Conservation (phyloP, 129 eudicot species). For the Escallonia rubra region DNA sequence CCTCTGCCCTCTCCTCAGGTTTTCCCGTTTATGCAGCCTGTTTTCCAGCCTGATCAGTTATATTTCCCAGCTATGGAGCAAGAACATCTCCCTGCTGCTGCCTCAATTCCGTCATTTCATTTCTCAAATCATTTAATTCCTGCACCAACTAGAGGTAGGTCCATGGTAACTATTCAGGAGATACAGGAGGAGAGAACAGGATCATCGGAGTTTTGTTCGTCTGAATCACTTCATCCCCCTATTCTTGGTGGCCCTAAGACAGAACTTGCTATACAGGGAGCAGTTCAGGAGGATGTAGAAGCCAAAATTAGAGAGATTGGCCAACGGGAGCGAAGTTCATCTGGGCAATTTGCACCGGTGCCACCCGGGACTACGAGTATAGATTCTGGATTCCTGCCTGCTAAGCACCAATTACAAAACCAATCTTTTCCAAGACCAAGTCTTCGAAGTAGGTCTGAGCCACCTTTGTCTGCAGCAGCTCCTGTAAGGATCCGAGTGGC, state of each 20-base stretch:
- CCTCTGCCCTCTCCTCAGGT: constrained; percentile 9
- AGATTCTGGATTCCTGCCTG: no score
- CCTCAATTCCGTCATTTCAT: constrained; percentile 7
- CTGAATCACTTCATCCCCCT: background rate
- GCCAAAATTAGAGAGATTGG: background rate
- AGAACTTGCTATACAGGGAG: background rate
- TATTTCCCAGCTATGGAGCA: constrained; percentile 13
- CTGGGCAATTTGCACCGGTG: background rate
- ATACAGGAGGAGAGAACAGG: constrained; percentile 16
- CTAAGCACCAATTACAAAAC: no score
- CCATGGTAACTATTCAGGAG: constrained; percentile 27
- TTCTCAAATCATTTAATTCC: background rate
- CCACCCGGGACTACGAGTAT: background rate
- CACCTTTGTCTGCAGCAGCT: constrained; percentile 8
- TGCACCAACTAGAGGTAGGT: constrained; percentile 1
- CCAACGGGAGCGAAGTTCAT: background rate
- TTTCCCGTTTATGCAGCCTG: constrained; percentile 16
- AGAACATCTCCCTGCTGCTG: background rate
- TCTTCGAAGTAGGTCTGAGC: background rate
- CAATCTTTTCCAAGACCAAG: background rate
- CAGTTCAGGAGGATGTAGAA: constrained; percentile 5
- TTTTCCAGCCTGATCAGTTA: constrained; percentile 18
- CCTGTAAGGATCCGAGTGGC: constrained; percentile 7
- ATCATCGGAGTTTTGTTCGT: background rate
- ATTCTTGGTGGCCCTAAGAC: background rate